Conservation (phyloP, 768 basidiomycete species). For the Melanogaster broomeanus region DNA sequence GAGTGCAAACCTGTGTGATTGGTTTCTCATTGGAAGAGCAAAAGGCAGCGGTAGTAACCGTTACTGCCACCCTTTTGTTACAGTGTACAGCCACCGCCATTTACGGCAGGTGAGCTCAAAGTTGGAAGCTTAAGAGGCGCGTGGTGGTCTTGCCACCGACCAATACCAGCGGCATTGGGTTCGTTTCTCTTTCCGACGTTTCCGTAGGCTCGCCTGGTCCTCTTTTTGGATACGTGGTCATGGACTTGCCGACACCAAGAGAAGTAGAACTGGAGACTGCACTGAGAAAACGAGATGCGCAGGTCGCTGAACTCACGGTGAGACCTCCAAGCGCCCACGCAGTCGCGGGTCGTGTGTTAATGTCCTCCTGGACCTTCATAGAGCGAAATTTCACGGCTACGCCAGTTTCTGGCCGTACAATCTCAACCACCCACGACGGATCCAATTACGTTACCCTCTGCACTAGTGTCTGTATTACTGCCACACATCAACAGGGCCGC, state of each 20-base stretch:
- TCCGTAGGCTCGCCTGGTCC: slow-evolving; percentile 12
- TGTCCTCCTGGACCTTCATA: slow-evolving; percentile 30
- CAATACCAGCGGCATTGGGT: slow-evolving; percentile 23
- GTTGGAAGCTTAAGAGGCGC: slow-evolving; percentile 28
- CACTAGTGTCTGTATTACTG: slow-evolving; percentile 66
- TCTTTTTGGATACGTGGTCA: slow-evolving; percentile 30
- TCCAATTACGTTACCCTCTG: slow-evolving; percentile 67
- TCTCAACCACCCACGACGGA: slow-evolving; percentile 60
- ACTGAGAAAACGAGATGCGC: slow-evolving; percentile 72
- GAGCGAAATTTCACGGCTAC: slow-evolving; percentile 74
- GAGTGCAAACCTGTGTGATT: neutral
- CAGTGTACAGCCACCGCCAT: slow-evolving; percentile 33
- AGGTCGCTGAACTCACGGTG: slow-evolving; percentile 72
- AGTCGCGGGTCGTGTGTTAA: slow-evolving; percentile 18
- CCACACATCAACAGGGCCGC: slow-evolving; percentile 60
- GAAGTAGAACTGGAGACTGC: slow-evolving; percentile 82
- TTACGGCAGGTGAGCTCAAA: slow-evolving; percentile 30
- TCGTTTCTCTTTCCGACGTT: too few relatives aligned
- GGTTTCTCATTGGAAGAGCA: too few relatives aligned
- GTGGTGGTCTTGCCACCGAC: slow-evolving; percentile 30
- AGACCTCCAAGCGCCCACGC: slow-evolving; percentile 35
- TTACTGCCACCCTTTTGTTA: too few relatives aligned
- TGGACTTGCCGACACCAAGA: slow-evolving; percentile 73
- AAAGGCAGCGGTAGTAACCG: too few relatives aligned
- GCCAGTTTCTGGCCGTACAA: slow-evolving; percentile 63